Conservation (phyloP, 352 stramenopile species). For the Globisporangium rhizosaccharum region DNA sequence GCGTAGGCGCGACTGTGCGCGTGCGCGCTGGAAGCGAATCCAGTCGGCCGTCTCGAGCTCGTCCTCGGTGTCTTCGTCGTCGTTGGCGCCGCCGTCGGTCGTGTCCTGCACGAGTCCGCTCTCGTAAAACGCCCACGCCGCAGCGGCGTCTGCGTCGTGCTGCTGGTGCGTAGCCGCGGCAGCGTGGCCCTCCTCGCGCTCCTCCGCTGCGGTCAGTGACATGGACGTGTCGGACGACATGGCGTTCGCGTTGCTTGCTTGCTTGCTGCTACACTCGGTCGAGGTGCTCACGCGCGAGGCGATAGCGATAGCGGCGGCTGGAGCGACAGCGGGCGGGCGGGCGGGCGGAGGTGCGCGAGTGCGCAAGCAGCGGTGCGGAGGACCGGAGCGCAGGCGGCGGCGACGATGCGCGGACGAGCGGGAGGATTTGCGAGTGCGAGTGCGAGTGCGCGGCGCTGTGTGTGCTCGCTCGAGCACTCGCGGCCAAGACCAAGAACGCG, state of each 20-base stretch:
- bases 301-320: neutral
- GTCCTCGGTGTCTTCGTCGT: slow-evolving; percentile 53
- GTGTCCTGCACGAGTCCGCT: slow-evolving; percentile 48
- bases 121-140: slow-evolving; percentile 50
- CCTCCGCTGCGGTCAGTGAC: slow-evolving; percentile 6
- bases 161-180: neutral
- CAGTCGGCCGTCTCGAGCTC: slow-evolving; percentile 49
- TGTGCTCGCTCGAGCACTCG: too few species aligned
- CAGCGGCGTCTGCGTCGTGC: slow-evolving; percentile 1
- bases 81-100: slow-evolving; percentile 17
- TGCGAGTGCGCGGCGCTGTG: neutral
- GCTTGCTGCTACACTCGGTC: neutral
- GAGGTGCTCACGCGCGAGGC: neutral
- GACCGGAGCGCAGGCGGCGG: neutral
- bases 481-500: too few species aligned
- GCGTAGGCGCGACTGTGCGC: slow-evolving; percentile 36
- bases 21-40: slow-evolving; percentile 54
- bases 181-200: neutral
- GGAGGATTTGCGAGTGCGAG: slow-evolving; percentile 11
- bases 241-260: neutral
- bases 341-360: neutral
- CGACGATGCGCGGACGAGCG: slow-evolving; percentile 4
- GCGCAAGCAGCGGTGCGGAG: neutral
- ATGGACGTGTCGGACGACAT: slow-evolving; percentile 9
- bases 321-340: neutral